Conservation (phyloP, 768 basidiomycete genomes). For the Suillus occidentalis region DNA sequence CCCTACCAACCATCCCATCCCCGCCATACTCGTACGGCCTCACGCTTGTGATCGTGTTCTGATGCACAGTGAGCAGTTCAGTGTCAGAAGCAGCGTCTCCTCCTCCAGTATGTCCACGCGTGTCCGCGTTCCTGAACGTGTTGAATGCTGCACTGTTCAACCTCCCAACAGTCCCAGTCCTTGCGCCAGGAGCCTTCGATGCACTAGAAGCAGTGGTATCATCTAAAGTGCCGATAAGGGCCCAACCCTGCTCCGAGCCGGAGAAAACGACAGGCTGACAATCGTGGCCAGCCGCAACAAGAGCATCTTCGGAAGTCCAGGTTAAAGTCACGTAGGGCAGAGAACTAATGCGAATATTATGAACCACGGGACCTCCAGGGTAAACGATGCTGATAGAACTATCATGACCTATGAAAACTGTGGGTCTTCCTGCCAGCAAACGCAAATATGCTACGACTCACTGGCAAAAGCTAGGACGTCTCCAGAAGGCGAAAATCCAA, state of each 20-base stretch:
- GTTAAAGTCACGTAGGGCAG: constrained; percentile 83
- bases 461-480: constrained; percentile 91
- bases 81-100: constrained; percentile 50
- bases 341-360: constrained; percentile 72
- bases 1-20: constrained; percentile 61
- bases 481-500: constrained; percentile 97
- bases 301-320: constrained; percentile 79
- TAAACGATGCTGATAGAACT: constrained; percentile 93
- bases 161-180: constrained; percentile 55
- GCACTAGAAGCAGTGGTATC: constrained; percentile 52
- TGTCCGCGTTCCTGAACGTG: constrained; percentile 90
- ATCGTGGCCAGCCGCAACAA: constrained; percentile 96
- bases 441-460: constrained; percentile 42
- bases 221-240: constrained; percentile 77
- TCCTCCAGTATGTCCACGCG: constrained; percentile 48
- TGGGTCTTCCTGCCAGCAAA: constrained; percentile 1
- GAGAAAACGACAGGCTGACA: constrained; percentile 92
- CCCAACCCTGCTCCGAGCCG: constrained; percentile 79
- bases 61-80: constrained; percentile 87
- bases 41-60: constrained; percentile 97
- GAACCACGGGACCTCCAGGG: constrained; percentile 71
- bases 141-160: constrained; percentile 94
- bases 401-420: constrained; percentile 74
- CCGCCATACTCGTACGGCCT: constrained; percentile 62
- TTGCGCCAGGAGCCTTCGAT: constrained; percentile 43